A percentile compares a stretch with the other conserved stretches of the same genome.
These are phyloP conservation scores for Diaporthe destruens DNA, from an alignment of 2,329 filamentous ascomycete species.

Conservation along the genomic window DNA sequence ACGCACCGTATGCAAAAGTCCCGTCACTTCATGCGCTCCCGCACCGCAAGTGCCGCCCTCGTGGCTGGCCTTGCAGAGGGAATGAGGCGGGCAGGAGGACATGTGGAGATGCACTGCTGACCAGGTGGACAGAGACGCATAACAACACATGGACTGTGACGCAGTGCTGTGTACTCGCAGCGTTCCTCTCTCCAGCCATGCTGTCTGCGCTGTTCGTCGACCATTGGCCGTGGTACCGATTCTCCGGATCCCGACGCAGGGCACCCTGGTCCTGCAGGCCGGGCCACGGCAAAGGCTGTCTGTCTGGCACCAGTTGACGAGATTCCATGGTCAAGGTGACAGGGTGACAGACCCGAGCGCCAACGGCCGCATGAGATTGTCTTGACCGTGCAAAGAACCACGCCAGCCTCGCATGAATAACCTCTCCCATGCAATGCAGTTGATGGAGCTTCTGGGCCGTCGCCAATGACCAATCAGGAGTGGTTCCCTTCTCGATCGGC, in stretches of 20 bases:
- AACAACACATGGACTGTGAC: too few relatives aligned
- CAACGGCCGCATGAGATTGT: neutral
- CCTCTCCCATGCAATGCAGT: slow-evolving; percentile 11
- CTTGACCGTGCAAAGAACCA: neutral
- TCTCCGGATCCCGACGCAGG: slow-evolving; percentile 31
- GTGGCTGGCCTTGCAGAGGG: neutral
- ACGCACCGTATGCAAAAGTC: slow-evolving; percentile 24
- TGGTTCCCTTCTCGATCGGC: slow-evolving; percentile 11
- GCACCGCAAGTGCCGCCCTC: neutral
- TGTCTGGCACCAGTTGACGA: too few relatives aligned
- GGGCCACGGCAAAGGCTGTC: too few relatives aligned
- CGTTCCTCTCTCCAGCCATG: neutral
- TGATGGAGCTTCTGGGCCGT: slow-evolving; percentile 8
- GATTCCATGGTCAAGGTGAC: too few relatives aligned
- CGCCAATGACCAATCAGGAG: slow-evolving; percentile 37
- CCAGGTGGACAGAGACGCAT: neutral
- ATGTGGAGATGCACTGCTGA: neutral
- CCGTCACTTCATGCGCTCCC: slow-evolving; percentile 27
- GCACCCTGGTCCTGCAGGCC: neutral
- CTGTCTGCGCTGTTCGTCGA: slow-evolving; percentile 30
- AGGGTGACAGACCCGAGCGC: slow-evolving; percentile 8
- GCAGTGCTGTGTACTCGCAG: neutral
- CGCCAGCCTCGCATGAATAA: slow-evolving; percentile 22
- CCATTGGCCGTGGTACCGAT: slow-evolving; percentile 19
- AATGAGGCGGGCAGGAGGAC: neutral